Evolutionary conservation across 768 basidiomycete genomes (phyloP).

Genomic region (Pleurotus salmoneostramineus): DNA sequence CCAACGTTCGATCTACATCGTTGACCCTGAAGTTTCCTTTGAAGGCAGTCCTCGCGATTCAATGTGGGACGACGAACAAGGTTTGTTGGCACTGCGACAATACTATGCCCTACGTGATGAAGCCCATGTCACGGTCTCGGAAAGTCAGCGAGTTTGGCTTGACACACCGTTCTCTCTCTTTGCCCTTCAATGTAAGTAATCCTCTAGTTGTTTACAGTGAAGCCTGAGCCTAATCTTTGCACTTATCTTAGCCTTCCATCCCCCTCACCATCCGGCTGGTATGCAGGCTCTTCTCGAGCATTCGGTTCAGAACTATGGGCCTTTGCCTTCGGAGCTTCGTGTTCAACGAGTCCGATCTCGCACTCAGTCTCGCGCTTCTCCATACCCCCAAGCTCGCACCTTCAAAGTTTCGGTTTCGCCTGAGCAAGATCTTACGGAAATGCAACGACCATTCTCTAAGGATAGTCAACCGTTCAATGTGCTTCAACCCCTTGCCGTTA

Average conservation of each 20-base stretch:
- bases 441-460: constrained; percentile 12
- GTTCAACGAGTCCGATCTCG: constrained; percentile 60
- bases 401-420: constrained; percentile 42
- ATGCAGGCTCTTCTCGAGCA: constrained; percentile 75
- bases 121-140: constrained; percentile 58
- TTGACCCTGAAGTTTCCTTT: constrained; percentile 52
- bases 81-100: constrained; percentile 57
- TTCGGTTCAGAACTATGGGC: constrained; percentile 66
- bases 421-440: constrained; percentile 29
- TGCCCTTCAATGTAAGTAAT: constrained; percentile 63
- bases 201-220: background rate
- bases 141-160: constrained; percentile 61
- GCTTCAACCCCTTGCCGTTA: constrained; percentile 41
- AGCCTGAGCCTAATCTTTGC: constrained; percentile 9
- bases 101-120: constrained; percentile 71
- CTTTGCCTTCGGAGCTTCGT: constrained; percentile 70
- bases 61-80: constrained; percentile 67
- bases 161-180: constrained; percentile 77
- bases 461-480: constrained; percentile 17
- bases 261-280: constrained; percentile 56
- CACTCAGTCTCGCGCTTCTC: constrained; percentile 68
- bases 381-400: constrained; percentile 56
- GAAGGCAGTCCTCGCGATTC: constrained; percentile 35
- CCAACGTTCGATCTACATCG: constrained; percentile 45
- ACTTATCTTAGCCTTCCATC: constrained; percentile 55